These are phyloP conservation scores for Penicillium hesseltinei DNA, from an alignment of 2,329 filamentous ascomycete species.

Conservation along the genomic window DNA sequence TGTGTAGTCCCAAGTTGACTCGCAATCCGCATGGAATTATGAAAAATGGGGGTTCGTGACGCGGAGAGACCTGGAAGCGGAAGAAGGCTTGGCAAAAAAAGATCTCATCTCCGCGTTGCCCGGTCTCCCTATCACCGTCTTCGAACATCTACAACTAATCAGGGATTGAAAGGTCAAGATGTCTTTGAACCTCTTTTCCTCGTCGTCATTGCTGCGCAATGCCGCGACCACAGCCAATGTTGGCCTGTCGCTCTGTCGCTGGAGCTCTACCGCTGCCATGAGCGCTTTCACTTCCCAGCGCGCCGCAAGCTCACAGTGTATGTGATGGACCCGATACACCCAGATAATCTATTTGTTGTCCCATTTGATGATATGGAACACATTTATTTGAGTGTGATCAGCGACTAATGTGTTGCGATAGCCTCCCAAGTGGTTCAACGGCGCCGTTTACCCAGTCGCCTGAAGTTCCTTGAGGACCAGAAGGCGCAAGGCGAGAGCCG, in stretches of 20 bases:
- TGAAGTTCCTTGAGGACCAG: slow-evolving; percentile 38
- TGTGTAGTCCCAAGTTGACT: neutral
- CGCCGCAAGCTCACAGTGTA: slow-evolving; percentile 22
- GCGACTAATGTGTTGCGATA: slow-evolving; percentile 10
- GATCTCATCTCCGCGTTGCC: slow-evolving; percentile 23
- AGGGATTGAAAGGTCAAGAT: slow-evolving; percentile 19
- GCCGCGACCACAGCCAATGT: slow-evolving; percentile 16
- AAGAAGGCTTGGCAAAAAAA: slow-evolving; percentile 35
- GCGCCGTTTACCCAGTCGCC: slow-evolving; percentile 32
- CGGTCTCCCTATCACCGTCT: slow-evolving; percentile 5
- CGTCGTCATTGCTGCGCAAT: slow-evolving; percentile 27
- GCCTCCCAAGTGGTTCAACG: slow-evolving; percentile 22
- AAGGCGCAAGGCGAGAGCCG: slow-evolving; percentile 38
- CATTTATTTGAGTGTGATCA: neutral
- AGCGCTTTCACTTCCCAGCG: slow-evolving; percentile 28
- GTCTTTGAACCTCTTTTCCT: slow-evolving; percentile 31
- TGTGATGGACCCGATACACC: slow-evolving; percentile 3
- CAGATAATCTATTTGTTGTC: neutral
- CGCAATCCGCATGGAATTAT: neutral
- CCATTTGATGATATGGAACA: neutral
- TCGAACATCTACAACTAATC: neutral
- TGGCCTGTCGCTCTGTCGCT: slow-evolving; percentile 30
- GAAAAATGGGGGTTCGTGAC: slow-evolving; percentile 18
- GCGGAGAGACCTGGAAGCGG: slow-evolving; percentile 21
- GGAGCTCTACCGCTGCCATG: slow-evolving; percentile 35